Percentiles rank a stretch among this genome's conserved stretches.
Conservation (phyloP, 345 rosid species). For the Eucalyptus pauciflora region DNA sequence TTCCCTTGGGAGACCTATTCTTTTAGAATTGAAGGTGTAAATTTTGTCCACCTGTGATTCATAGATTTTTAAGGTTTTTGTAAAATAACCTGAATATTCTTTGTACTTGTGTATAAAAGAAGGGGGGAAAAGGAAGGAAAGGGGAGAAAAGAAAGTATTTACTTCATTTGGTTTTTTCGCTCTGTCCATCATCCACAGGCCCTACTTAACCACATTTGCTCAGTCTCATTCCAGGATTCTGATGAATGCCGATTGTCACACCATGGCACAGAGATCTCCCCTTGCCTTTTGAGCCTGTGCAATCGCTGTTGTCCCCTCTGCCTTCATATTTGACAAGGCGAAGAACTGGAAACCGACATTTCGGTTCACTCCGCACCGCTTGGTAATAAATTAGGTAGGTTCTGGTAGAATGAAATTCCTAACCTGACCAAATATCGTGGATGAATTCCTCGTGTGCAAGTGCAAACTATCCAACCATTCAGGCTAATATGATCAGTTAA, state of each 20-base stretch:
- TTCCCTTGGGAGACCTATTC: constrained; percentile 13
- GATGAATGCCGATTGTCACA: not conserved
- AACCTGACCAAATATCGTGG: not conserved
- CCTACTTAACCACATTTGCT: not conserved
- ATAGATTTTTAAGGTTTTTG: constrained; percentile 4
- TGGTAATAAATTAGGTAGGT: not conserved
- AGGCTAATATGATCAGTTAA: not conserved
- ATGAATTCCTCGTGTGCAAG: not conserved
- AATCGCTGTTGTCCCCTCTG: not conserved
- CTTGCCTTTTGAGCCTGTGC: not conserved
- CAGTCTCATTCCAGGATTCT: not conserved
- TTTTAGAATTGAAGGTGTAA: constrained; percentile 25
- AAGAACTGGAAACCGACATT: not conserved
- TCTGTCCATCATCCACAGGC: not conserved
- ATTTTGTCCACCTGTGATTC: not conserved
- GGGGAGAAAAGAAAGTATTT: not conserved
- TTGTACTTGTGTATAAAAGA: constrained; percentile 28
- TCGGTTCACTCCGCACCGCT: not conserved
- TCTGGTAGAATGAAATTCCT: not conserved
- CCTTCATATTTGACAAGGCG: not conserved
- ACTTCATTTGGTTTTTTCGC: not conserved
- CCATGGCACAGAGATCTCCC: not conserved
- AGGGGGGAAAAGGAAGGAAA: not conserved
- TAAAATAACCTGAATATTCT: constrained; percentile 26
- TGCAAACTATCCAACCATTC: not conserved